Evolutionary conservation across 768 basidiomycete genomes (phyloP).

Genomic region (Daedaleopsis nitida): DNA sequence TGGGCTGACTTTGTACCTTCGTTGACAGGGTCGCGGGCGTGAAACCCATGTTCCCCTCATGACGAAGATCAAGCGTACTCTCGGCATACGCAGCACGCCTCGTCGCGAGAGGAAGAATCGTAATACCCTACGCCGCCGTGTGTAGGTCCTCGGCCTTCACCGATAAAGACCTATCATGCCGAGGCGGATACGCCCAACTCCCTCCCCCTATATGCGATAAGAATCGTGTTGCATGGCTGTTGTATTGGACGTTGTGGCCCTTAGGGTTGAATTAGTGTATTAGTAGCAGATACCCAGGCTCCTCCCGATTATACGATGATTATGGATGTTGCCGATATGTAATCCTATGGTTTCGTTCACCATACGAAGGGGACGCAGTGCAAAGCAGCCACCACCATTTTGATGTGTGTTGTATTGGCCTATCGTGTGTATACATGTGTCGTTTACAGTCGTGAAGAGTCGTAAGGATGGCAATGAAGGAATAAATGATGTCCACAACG

Average conservation of each 20-base stretch:
- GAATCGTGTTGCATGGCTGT: background rate
- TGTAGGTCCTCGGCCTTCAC: background rate
- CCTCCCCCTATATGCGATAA: background rate
- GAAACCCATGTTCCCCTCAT: conserved; percentile 50
- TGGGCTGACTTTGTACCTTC: background rate
- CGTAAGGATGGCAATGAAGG: background rate
- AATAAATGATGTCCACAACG: background rate
- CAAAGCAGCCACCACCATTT: background rate
- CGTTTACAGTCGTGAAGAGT: background rate
- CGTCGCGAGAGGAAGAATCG: conserved; percentile 24
- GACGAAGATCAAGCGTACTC: conserved; percentile 51
- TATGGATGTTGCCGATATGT: background rate
- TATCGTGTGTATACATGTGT: background rate
- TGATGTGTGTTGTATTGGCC: background rate
- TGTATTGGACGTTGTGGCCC: background rate
- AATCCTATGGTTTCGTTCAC: too few species aligned
- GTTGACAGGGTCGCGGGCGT: conserved; percentile 41
- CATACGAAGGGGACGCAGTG: background rate
- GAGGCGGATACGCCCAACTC: background rate
- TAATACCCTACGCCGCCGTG: background rate
- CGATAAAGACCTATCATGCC: background rate
- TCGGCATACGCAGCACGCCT: conserved; percentile 53
- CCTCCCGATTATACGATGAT: background rate
- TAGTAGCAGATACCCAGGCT: background rate
- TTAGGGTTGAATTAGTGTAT: background rate